phyloP scores from a whole-genome alignment of 805 yeast species.

The Cyberlindnera maclurae region DNA sequence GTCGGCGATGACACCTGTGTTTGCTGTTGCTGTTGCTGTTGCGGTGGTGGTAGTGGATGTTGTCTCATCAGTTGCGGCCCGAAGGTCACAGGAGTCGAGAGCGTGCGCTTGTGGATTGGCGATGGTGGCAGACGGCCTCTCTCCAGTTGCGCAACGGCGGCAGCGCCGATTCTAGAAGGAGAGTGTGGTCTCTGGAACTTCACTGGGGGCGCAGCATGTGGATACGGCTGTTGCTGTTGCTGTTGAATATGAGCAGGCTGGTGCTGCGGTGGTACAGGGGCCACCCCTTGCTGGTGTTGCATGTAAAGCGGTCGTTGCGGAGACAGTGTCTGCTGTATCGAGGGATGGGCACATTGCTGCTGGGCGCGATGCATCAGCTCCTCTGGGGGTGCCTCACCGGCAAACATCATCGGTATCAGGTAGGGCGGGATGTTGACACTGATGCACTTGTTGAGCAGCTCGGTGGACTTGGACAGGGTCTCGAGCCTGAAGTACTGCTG shows the following conservation, averaged over 20 bases:
- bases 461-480: constrained; percentile 48
- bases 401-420: constrained; percentile 55
- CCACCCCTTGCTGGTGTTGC: constrained; percentile 2
- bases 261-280: constrained; percentile 4
- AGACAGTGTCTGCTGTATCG: constrained; percentile 6
- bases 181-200: constrained; percentile 39
- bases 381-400: constrained; percentile 24
- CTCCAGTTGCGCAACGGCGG: constrained; percentile 50
- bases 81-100: constrained; percentile 30
- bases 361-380: constrained; percentile 5
- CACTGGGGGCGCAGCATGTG: constrained; percentile 19
- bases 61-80: neutral
- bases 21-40: neutral
- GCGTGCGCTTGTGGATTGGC: constrained; percentile 30
- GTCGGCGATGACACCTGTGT: neutral
- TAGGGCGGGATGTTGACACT: constrained; percentile 56
- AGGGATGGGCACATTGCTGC: neutral
- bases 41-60: constrained; percentile 2
- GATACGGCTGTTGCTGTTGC: neutral
- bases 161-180: constrained; percentile 69
- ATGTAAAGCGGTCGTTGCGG: constrained; percentile 12
- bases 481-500: constrained; percentile 73
- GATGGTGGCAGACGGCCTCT: constrained; percentile 21
- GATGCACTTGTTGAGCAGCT: constrained; percentile 54
- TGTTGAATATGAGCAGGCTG: neutral